Conservation (phyloP, 2,329 filamentous ascomycete genomes). For the Aspergillus phoenicis region DNA sequence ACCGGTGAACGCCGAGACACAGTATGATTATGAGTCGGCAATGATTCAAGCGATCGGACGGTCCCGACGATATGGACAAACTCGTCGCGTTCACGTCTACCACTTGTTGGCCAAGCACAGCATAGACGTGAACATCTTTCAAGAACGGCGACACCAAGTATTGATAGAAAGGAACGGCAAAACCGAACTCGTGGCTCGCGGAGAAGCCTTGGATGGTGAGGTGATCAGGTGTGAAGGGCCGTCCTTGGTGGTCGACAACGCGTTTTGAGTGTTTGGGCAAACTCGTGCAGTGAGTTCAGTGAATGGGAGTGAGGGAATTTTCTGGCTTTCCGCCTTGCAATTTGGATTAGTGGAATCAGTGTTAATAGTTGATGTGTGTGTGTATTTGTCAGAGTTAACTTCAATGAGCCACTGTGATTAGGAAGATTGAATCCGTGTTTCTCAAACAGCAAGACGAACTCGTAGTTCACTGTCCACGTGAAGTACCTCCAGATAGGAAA, state of each 20-base stretch:
- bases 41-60: slow-evolving; percentile 68
- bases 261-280: slow-evolving; percentile 19
- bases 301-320: too few species aligned
- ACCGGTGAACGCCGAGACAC: slow-evolving; percentile 54
- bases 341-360: too few species aligned
- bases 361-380: too few species aligned
- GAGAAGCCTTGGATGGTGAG: slow-evolving; percentile 26
- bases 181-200: slow-evolving; percentile 22
- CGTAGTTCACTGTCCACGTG: too few species aligned
- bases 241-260: slow-evolving; percentile 31
- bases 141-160: slow-evolving; percentile 36
- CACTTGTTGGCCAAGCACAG: slow-evolving; percentile 49
- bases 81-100: slow-evolving; percentile 60
- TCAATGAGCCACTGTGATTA: too few species aligned
- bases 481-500: too few species aligned
- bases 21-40: slow-evolving; percentile 58
- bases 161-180: slow-evolving; percentile 31
- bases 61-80: slow-evolving; percentile 60
- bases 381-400: too few species aligned
- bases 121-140: slow-evolving; percentile 50
- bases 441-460: too few species aligned
- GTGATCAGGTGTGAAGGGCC: slow-evolving; percentile 30
- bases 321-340: too few species aligned
- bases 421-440: too few species aligned
- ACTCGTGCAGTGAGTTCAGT: not conserved